Base-by-base conservation (phyloP, 2,329 filamentous ascomycete genomes). In the Westerdykella aurantiaca region DNA sequence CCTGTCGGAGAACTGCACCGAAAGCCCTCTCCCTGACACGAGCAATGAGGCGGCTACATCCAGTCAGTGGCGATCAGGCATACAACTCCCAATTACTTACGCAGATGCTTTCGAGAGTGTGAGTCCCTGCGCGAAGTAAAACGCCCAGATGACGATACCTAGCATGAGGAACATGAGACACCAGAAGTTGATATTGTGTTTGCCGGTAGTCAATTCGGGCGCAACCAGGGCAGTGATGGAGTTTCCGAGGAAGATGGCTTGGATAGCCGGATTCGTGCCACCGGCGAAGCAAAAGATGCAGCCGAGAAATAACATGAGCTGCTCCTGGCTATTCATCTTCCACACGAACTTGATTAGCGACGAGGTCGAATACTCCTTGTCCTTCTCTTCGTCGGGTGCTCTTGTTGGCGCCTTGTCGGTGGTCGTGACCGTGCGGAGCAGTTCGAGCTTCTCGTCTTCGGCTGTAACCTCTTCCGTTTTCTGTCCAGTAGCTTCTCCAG, bases 21-120 rank as follows among this genome's bases (percentile, higher is more conserved):
- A 98, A 97, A 5, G 89, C 86, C 42, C 75, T 76, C 65, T 93
- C 82, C 55, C 93, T 81, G 1, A 91, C 88, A 16, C 88, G 82
- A 62, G 88, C 86, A 43, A 96, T 79, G 18, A 97, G 78, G 34
- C 82, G 78, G 7, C 43, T 64, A 53, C n/a, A 68, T 70, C 95
- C 88, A 29, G n/a, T 88, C 93, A 70, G 87, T 90, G 4, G 2
- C 9, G 10, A 29, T 12, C 9, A 9, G 9, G 9, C 25, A 3
- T 29, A 9, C 11, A 12, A 7, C 11, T 29, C 7, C 25, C n/a
- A 21, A 2, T 14, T 13, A 43, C 48, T 39, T 45, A 42, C 31
- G 63, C 60, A 12, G 60, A 64, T 21, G 60, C 60, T 41, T 48
- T 56, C 14, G 88, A 90, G 55, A 97, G 90, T 2, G 59, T 59